Base-by-base conservation (phyloP, 805 yeast genomes). In the Hanseniaspora clermontiae region DNA sequence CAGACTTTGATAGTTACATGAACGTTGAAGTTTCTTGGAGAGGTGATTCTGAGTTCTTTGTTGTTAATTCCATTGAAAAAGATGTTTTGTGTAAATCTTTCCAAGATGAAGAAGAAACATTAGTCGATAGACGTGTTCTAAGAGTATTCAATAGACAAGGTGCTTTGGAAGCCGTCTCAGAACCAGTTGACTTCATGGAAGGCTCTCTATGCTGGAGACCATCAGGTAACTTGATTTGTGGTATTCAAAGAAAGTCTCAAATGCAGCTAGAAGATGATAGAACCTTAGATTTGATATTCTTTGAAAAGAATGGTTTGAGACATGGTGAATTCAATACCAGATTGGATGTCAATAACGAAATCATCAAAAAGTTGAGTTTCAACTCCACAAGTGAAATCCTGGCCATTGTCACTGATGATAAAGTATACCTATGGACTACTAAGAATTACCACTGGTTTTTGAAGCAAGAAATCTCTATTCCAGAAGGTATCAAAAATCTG, bases 391-490 rank as follows among this genome's bases (percentile, higher is more conserved):
- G 90, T 55, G 95, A 89, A 61, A 74, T 86, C 1, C 72, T 93
- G 55, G 87, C 95, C 5, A 71, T 93, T 12, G 82, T 78, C 43
- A 72, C 85, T 32, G 59, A 69, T 1, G 76, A 81, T 61, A 72
- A 79, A 15, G 76, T 93, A n/a, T 95, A 85, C 65, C 69, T 93
- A 27, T 93, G 97, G 97, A 82, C 95, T 1, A 75, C 86, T 3
- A 89, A 87, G 65, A 93, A 93, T 68, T 93, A 90, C 69, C 95
- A 90, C 65, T 93, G 98, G 98, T 89, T 86, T 68, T 74, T 90
- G 62, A 93, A 93, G 65, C 95, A 86, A 68, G 95, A 85, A 64
- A 69, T 90, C 2, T 69, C 66, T 39, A 62, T 64, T 1, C 17
- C 45, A 36, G 58, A 62, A 8, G 57, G 64, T 27, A 65, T 74